Evolutionary conservation across 2,329 filamentous ascomycete species (phyloP), one percentile per base, ranked within the genome.

Genomic region (Arthrinium phaeospermum): DNA sequence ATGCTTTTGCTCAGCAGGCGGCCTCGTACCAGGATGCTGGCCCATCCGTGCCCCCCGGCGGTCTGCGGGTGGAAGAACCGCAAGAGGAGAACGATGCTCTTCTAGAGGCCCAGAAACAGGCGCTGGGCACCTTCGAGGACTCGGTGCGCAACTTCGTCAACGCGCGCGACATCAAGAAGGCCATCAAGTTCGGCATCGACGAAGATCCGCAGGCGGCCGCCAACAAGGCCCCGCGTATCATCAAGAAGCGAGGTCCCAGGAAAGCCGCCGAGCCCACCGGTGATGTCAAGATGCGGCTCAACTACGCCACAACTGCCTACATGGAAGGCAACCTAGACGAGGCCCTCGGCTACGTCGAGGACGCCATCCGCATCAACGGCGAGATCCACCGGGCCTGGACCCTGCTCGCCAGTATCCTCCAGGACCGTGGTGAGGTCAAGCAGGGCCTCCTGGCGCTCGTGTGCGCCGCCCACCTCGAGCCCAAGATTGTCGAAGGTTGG

Each of bases 271-370:
- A 93, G 79, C 92, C 91, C 22, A 89, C 91, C 64, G 90, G 88
- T 53, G 91, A 94, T 76, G 93, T 95, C 80, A 94, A 92, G 77
- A 85, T 89, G 53, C 85, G 91, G 57, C 86, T 95, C 68, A 87
- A 88, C 67, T 86, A 89, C 77, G 93, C 93, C 3, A 93, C 91
- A 72, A 86, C 91, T 73, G 89, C 91, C 5, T 95, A 91, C 78
- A 85, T 94, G 72, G 85, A 87, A 13, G 85, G 87, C 37, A 86
- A 91, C 27, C 91, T 91, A 74, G 86, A 89, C 6, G 84, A 86
- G 53, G 91, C 92, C 6, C 83, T 90, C 47, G 86, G 87, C 22
- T 83, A 89, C 30, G 87, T 90, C 12, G 86, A 87, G 53, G 90
- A 92, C 76, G 88, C 92, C 72, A 91, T 93, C 76, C 87, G 90